These are phyloP conservation scores for Escovopsis sp. DNA, from an alignment of 2,329 filamentous ascomycete genomes.

Conservation along the genomic window DNA sequence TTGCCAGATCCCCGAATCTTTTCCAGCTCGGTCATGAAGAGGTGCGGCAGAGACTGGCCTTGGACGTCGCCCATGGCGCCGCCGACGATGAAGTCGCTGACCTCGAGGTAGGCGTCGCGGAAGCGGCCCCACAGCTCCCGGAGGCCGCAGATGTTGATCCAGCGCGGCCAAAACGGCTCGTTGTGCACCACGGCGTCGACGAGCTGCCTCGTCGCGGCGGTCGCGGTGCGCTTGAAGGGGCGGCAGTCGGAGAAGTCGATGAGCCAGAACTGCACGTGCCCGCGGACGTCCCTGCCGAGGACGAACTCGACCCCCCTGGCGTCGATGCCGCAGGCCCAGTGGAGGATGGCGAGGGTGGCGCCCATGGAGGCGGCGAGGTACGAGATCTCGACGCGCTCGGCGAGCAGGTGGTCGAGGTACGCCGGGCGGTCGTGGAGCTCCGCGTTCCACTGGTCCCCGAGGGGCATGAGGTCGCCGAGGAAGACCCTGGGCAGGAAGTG, in stretches of 20 bases:
- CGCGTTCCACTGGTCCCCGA: constrained; percentile 5
- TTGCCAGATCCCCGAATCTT: constrained; percentile 4
- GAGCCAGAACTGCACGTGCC: constrained; percentile 9
- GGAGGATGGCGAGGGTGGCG: constrained; percentile 10
- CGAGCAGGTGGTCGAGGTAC: constrained; percentile 11
- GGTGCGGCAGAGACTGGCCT: not conserved
- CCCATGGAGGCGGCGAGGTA: constrained; percentile 9
- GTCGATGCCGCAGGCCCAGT: constrained; percentile 12
- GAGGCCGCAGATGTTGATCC: constrained; percentile 4
- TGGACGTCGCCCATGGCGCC: not conserved
- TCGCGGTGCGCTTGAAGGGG: constrained; percentile 1
- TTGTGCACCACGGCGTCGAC: constrained; percentile 7
- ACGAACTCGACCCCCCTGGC: constrained; percentile 11
- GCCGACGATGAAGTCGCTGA: constrained; percentile 4
- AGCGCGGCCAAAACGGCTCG: constrained; percentile 6
- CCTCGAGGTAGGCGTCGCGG: constrained; percentile 6
- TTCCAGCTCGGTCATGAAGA: constrained; percentile 7
- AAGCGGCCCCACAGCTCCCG: constrained; percentile 6
- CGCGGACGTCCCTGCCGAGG: constrained; percentile 6
- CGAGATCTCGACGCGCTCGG: constrained; percentile 1
- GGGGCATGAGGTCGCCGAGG: constrained; percentile 5
- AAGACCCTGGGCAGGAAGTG: constrained; percentile 7
- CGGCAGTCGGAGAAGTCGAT: constrained; percentile 11
- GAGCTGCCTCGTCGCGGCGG: constrained; percentile 5
- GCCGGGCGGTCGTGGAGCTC: constrained; percentile 7